Conservation (phyloP, 2,329 filamentous ascomycete species). For the Colletotrichum sp. region DNA sequence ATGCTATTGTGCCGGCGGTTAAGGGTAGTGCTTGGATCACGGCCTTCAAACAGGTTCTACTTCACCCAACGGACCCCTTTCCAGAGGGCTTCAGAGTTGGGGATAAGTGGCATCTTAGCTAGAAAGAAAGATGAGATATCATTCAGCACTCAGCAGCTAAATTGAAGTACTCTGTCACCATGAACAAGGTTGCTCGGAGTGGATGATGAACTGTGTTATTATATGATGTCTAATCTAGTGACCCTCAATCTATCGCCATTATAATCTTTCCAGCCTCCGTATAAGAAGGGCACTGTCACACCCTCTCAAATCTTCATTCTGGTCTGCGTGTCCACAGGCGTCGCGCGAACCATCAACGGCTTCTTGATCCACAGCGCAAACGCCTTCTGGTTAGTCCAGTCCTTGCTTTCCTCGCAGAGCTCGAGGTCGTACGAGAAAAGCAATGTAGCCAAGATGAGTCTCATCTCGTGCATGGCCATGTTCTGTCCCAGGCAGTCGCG, state of each 20-base stretch:
- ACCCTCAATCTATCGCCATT: not conserved
- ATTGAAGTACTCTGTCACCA: accelerated
- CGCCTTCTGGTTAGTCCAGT: not conserved
- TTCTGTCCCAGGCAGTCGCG: conserved; percentile 62
- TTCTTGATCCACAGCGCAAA: conserved; percentile 13
- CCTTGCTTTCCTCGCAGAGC: not conserved
- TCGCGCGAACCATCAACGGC: conserved; percentile 1
- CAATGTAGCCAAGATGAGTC: conserved; percentile 43
- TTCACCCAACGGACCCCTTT: conserved; percentile 50
- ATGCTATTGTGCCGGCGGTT: conserved; percentile 45
- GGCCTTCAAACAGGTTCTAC: conserved; percentile 45
- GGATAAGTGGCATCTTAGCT: not conserved
- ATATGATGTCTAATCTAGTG: not conserved
- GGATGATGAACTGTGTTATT: not conserved
- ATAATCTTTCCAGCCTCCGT: accelerated
- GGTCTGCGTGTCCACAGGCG: not conserved
- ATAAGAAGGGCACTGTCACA: accelerated
- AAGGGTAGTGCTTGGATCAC: conserved; percentile 52
- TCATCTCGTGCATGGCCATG: conserved; percentile 59
- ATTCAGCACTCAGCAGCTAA: accelerated
- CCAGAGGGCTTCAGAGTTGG: conserved; percentile 34
- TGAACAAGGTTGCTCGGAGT: not conserved
- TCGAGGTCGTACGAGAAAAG: not conserved
- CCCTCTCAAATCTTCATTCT: not conserved
- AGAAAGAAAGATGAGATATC: not conserved